Percentiles rank a stretch among this genome's conserved stretches.
phyloP scores from a whole-genome alignment of 495 filamentous ascomycete species.

The Neurospora sp. region DNA sequence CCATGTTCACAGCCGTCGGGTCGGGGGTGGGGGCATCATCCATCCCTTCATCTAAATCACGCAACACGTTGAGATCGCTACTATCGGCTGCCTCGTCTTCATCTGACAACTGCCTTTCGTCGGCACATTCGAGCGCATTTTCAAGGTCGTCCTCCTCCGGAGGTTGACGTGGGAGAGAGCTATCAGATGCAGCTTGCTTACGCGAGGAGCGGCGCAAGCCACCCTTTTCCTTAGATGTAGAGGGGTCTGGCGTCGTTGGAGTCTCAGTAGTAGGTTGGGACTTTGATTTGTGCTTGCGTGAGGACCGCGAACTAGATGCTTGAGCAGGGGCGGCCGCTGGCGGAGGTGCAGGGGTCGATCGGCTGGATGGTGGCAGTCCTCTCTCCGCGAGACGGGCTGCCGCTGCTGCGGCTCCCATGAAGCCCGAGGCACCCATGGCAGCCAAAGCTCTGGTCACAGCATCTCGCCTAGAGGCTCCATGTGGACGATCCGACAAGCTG shows the following conservation, averaged over 20 bases:
- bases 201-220: slow-evolving; percentile 45
- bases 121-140: slow-evolving; percentile 80
- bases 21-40: slow-evolving; percentile 61
- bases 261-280: slow-evolving; percentile 24
- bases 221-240: slow-evolving; percentile 38
- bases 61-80: slow-evolving; percentile 72
- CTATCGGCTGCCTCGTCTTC: slow-evolving; percentile 64
- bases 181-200: slow-evolving; percentile 37
- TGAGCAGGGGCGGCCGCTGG: slow-evolving; percentile 26
- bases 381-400: slow-evolving; percentile 38
- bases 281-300: slow-evolving; percentile 40
- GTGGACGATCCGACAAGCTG: slow-evolving; percentile 69
- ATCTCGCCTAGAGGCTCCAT: slow-evolving; percentile 54
- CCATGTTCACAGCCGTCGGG: slow-evolving; percentile 83
- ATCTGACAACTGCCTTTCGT: slow-evolving; percentile 75
- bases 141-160: slow-evolving; percentile 47
- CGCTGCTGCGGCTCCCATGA: slow-evolving; percentile 27
- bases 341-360: slow-evolving; percentile 17
- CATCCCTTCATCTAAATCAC: slow-evolving; percentile 83
- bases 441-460: slow-evolving; percentile 57
- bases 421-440: slow-evolving; percentile 70
- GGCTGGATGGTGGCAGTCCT: slow-evolving; percentile 15
- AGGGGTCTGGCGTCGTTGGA: slow-evolving; percentile 29
- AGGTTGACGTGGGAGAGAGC: slow-evolving; percentile 39
- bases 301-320: slow-evolving; percentile 27